These are phyloP conservation scores for Trametopsis cervina DNA, from an alignment of 768 basidiomycete species.

Conservation along the genomic window DNA sequence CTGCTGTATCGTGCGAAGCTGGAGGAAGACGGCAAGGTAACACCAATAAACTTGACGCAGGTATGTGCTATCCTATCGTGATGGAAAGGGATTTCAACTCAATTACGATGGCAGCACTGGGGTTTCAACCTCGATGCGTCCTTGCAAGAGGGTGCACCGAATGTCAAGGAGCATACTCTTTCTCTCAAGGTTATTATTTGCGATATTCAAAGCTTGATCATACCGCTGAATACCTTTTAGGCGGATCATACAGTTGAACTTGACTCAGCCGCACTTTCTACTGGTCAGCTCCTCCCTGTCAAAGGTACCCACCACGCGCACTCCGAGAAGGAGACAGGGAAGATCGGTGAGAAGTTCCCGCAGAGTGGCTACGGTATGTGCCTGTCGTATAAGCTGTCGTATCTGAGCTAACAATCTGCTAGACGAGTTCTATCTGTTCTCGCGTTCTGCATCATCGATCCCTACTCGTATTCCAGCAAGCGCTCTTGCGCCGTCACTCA, in stretches of 20 bases:
- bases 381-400: background rate
- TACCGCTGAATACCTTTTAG: conserved; percentile 22
- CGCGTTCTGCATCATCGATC: conserved; percentile 28
- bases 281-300: conserved; percentile 43
- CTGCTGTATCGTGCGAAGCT: conserved; percentile 67
- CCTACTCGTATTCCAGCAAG: conserved; percentile 43
- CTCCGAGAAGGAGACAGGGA: conserved; percentile 16
- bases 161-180: conserved; percentile 44
- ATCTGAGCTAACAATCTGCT: no score
- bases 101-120: conserved; percentile 49
- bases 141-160: conserved; percentile 34
- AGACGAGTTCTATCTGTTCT: conserved; percentile 66
- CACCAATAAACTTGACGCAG: conserved; percentile 73
- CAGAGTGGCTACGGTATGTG: conserved; percentile 52
- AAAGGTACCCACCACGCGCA: conserved; percentile 40
- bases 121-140: conserved; percentile 78
- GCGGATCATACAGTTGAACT: conserved; percentile 50
- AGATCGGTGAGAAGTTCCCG: conserved; percentile 53
- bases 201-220: conserved; percentile 1
- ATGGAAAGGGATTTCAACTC: background rate
- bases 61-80: conserved; percentile 29
- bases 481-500: conserved; percentile 41
- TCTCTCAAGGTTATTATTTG: conserved; percentile 31
- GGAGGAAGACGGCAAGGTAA: conserved; percentile 43
- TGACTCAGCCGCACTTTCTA: conserved; percentile 42